Evolutionary conservation across 108 stramenopile species (phyloP).

Genomic region (Fragilaria crotonensis): DNA sequence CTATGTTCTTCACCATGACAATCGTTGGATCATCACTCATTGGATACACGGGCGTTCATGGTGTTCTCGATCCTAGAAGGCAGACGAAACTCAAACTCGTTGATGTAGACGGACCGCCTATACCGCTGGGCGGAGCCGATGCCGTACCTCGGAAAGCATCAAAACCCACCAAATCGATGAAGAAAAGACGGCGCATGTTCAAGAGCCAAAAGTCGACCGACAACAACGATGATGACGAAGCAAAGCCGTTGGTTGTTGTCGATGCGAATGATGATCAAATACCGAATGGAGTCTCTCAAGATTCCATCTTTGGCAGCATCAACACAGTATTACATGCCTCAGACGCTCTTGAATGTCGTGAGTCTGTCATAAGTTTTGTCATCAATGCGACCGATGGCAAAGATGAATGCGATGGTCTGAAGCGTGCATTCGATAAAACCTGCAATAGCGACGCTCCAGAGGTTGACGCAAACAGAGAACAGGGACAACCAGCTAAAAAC

Average conservation of each 20-base stretch:
- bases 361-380: constrained; percentile 67
- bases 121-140: neutral
- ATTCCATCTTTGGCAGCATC: neutral
- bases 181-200: neutral
- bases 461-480: too few relatives aligned
- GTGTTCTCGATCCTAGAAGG: neutral
- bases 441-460: constrained; percentile 34
- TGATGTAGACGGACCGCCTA: neutral
- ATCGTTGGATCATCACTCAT: too few relatives aligned
- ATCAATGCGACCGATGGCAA: constrained; percentile 81
- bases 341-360: constrained; percentile 64
- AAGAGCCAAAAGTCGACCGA: neutral
- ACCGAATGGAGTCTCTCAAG: neutral
- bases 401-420: constrained; percentile 84
- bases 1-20: too few relatives aligned
- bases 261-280: constrained; percentile 5
- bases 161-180: neutral
- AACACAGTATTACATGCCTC: constrained; percentile 20
- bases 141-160: neutral
- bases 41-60: too few relatives aligned
- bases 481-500: too few relatives aligned
- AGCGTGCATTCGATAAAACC: constrained; percentile 74
- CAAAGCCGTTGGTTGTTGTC: neutral
- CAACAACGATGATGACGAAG: neutral
- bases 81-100: neutral